Evolutionary conservation across 805 yeast species (phyloP), one percentile per base, ranked within the genome.

Genomic region (Hanseniaspora lindneri): DNA sequence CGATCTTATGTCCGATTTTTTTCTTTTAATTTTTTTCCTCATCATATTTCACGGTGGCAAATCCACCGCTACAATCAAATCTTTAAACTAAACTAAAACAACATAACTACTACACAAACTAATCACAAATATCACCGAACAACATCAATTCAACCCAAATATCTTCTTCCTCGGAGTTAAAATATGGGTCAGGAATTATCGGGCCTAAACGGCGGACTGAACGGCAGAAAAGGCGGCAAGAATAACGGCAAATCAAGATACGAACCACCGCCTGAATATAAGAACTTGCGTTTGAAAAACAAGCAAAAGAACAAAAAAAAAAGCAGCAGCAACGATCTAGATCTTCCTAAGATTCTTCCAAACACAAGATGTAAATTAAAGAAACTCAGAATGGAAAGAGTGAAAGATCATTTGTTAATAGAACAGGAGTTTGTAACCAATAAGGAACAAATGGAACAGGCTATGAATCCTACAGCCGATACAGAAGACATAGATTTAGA

Each of bases 201-300:
- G 56, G 70, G 32, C 54, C 62, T 30, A 59, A 63, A 32, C 61
- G 61, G 50, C 60, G 59, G 52, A 58, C 13, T 33, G 21, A 57
- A 44, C 57, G 49, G 49, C 70, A 63, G 44, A 2, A 71, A 71
- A 65, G 77, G 77, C 64, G 79, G 76, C 57, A 78, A 74, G 54
- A 80, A 80, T 68, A 78, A 80, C 55, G 84, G 83, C 59, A 88
- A 89, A 67, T 97, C 96, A 60, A 89, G 88, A 71, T 92, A 89
- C 66, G 98, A 92, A 67, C 97, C 98, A 30, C 98, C 98, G 14
- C 96, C 89, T 53, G 94, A 89, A 66, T 81, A 95, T 6, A 79
- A 88, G 55, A 83, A 44, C 39, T 16, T 44, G 8, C 40, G 49
- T 86, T 59, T 95, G 95, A 50, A 83, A 85, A 41, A 42, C 65